Conservation (phyloP, 179 eudicot species). For the Beta macrorhiza region DNA sequence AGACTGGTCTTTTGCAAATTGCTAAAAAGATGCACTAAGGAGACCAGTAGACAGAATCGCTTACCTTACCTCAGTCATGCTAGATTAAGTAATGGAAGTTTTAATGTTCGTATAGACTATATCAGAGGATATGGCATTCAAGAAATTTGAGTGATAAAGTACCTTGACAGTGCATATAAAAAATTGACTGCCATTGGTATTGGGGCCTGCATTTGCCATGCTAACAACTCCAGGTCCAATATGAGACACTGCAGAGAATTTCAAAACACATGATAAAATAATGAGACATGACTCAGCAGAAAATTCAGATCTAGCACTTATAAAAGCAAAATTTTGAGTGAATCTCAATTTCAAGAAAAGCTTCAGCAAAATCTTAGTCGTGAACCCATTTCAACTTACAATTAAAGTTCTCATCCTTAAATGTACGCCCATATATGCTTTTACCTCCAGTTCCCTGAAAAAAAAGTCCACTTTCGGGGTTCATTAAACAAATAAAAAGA, state of each 20-base stretch:
- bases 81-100: no score
- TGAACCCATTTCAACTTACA: constrained; percentile 46
- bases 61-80: no score
- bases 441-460: constrained; percentile 97
- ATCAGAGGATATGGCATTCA: background rate
- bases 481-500: background rate
- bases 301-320: background rate
- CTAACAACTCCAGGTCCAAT: constrained; percentile 90
- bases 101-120: no score
- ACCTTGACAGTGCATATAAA: constrained; percentile 97
- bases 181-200: constrained; percentile 97
- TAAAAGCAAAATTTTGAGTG: background rate
- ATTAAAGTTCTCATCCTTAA: constrained; percentile 90
- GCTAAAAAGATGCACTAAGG: no score
- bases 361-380: background rate
- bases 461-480: background rate
- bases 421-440: constrained; percentile 94
- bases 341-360: background rate
- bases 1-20: no score
- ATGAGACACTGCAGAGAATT: constrained; percentile 61
- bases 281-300: background rate
- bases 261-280: background rate
- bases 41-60: no score
- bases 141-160: constrained; percentile 3
- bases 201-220: constrained; percentile 99